Evolutionary conservation across 352 stramenopile genomes (phyloP).

Genomic region (Pythium coloratum): DNA sequence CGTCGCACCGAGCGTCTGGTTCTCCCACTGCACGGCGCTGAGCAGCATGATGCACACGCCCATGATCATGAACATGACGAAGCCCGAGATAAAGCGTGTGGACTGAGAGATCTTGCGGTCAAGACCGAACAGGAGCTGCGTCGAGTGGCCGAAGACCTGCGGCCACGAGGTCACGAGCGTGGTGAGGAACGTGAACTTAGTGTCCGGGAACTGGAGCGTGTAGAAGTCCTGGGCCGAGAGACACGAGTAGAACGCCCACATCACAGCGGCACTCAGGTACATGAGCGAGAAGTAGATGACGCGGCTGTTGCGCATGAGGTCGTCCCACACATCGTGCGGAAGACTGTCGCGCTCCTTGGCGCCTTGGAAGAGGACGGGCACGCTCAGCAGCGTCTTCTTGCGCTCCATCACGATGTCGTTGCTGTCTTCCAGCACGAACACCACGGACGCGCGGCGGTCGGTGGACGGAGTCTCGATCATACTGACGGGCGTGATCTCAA

Average conservation of each 20-base stretch:
- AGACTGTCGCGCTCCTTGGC: conserved; percentile 38
- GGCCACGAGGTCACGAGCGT: conserved; percentile 61
- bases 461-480: conserved; percentile 22
- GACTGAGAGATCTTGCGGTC: conserved; percentile 52
- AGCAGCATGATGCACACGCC: conserved; percentile 64
- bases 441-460: conserved; percentile 8
- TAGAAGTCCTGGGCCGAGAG: conserved; percentile 73
- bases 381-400: conserved; percentile 23
- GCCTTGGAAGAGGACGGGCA: conserved; percentile 8
- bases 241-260: conserved; percentile 80
- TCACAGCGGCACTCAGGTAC: conserved; percentile 68
- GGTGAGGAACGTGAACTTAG: conserved; percentile 71
- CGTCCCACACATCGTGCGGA: conserved; percentile 57
- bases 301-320: conserved; percentile 48
- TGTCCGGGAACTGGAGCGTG: conserved; percentile 42
- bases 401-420: neutral
- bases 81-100: conserved; percentile 50
- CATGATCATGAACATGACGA: conserved; percentile 58
- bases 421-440: conserved; percentile 23
- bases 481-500: no score
- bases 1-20: conserved; percentile 46
- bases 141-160: conserved; percentile 46
- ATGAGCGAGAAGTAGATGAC: conserved; percentile 68
- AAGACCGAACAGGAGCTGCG: conserved; percentile 58
- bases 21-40: conserved; percentile 46